Percentiles rank a stretch among this genome's conserved stretches.
Conservation (phyloP, 2,329 filamentous ascomycete species). For the Samsoniella hepiali region DNA sequence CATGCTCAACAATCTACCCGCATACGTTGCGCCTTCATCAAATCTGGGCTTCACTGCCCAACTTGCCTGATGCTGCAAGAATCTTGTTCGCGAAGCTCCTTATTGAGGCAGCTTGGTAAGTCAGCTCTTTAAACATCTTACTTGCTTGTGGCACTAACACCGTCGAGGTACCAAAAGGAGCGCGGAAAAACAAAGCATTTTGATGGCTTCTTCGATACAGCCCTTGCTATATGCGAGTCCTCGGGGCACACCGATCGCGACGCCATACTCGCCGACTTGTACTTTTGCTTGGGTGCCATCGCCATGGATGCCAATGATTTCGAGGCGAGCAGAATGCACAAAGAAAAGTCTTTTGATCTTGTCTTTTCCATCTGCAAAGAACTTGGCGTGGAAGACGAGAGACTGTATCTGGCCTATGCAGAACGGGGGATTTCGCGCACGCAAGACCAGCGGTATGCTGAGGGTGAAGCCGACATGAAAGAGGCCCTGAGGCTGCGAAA, state of each 20-base stretch:
- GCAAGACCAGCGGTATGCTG: constrained; percentile 14
- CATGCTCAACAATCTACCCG: constrained; percentile 12
- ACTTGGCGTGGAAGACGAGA: constrained; percentile 15
- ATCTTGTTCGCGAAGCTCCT: constrained; percentile 7
- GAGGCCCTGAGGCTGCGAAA: constrained; percentile 17
- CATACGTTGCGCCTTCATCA: constrained; percentile 13
- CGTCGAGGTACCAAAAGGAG: constrained; percentile 18
- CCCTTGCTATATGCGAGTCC: constrained; percentile 14
- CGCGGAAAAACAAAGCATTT: constrained; percentile 12
- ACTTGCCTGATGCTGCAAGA: neutral
- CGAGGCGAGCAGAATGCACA: constrained; percentile 16
- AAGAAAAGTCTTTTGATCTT: constrained; percentile 18
- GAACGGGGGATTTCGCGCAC: constrained; percentile 19
- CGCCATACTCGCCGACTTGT: constrained; percentile 18
- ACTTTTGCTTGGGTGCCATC: constrained; percentile 18
- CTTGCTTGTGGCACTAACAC: neutral
- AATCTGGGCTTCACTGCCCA: neutral
- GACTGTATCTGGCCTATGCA: constrained; percentile 20
- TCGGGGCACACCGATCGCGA: constrained; percentile 19
- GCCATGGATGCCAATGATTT: constrained; percentile 21
- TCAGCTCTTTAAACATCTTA: neutral
- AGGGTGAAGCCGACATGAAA: constrained; percentile 18
- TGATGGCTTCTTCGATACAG: constrained; percentile 19
- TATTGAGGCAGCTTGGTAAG: constrained; percentile 4
- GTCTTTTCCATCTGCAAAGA: constrained; percentile 17